These are phyloP conservation scores for Oryza glaberrima DNA, from an alignment of 176 grass and related monocot species.

Conservation along the genomic window DNA sequence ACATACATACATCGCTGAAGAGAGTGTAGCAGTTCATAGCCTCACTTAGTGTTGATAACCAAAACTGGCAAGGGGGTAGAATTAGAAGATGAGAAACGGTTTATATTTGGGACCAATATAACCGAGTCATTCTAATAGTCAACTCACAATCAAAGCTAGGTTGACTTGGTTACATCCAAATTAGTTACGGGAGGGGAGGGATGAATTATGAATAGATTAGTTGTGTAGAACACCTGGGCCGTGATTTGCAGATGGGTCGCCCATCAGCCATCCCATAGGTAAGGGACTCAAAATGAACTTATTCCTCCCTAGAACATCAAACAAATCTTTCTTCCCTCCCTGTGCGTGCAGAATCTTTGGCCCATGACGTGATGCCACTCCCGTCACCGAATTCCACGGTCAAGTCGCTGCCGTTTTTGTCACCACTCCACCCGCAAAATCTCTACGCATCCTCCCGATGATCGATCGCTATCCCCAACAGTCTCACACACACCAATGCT, in stretches of 20 bases:
- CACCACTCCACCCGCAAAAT: slow-evolving; percentile 8
- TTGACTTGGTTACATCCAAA: no score
- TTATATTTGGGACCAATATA: no score
- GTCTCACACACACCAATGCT: not conserved
- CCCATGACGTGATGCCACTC: not conserved
- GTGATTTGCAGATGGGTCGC: not conserved
- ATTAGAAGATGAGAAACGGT: no score
- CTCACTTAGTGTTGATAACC: not conserved
- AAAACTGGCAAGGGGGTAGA: no score
- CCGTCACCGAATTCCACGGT: not conserved
- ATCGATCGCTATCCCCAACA: not conserved
- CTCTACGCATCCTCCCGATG: not conserved
- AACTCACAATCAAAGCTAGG: no score
- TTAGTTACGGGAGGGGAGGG: no score
- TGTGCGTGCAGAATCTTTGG: not conserved
- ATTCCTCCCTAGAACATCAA: no score
- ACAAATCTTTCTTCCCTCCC: not conserved
- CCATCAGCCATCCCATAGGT: no score
- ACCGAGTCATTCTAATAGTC: no score
- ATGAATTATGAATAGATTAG: no score
- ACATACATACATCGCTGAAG: not conserved
- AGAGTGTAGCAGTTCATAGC: not conserved
- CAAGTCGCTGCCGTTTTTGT: not conserved
- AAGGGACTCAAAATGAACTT: no score
- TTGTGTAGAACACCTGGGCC: not conserved